Evolutionary conservation across 2,329 filamentous ascomycete species (phyloP).

Genomic region (Aspergillus phoenicis): DNA sequence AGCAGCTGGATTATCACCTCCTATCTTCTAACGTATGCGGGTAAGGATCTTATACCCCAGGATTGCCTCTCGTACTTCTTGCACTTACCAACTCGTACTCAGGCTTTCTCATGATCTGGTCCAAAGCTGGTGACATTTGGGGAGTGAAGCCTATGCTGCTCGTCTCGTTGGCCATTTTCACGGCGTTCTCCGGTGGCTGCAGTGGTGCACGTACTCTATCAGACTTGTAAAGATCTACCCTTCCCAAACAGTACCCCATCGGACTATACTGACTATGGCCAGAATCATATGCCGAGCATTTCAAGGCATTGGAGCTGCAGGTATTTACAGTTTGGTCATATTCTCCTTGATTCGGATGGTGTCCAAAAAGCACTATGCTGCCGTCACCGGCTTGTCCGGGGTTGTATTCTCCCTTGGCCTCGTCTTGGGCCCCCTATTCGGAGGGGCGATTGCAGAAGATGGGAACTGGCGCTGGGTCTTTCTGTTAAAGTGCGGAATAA

Average conservation of each 20-base stretch:
- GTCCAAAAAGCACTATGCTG: background rate
- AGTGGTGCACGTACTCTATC: no score
- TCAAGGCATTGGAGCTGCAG: background rate
- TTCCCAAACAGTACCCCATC: no score
- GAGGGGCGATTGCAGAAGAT: background rate
- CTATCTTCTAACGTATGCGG: background rate
- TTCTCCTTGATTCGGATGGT: background rate
- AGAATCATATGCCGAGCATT: slow-evolving; percentile 4
- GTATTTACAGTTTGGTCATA: background rate
- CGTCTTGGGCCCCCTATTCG: slow-evolving; percentile 4
- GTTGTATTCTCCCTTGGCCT: background rate
- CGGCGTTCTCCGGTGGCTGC: background rate
- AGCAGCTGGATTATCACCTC: slow-evolving; percentile 9
- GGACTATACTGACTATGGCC: background rate
- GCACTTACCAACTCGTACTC: no score
- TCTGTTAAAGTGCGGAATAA: background rate
- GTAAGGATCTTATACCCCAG: no score
- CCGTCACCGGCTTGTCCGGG: background rate
- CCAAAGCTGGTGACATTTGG: slow-evolving; percentile 4
- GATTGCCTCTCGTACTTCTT: no score
- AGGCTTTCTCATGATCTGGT: slow-evolving; percentile 12
- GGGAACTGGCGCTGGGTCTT: slow-evolving; percentile 11
- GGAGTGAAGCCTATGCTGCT: background rate
- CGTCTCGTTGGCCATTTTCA: background rate
- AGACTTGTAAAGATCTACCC: no score